These are phyloP conservation scores for Fraxinus greggii DNA, from an alignment of 305 asterid genomes.

Conservation along the genomic window DNA sequence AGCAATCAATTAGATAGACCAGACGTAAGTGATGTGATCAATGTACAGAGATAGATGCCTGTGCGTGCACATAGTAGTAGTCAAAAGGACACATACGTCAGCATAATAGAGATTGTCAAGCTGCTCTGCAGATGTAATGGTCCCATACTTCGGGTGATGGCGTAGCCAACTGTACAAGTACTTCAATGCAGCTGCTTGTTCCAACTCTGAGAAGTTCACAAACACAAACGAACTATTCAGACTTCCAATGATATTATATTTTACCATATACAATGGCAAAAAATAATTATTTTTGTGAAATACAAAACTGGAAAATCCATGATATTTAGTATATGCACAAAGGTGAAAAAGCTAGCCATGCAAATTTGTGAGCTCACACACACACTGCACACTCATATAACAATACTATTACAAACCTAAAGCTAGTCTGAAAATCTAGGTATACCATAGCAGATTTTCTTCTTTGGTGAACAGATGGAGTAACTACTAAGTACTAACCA, in stretches of 20 bases:
- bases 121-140: slow-evolving; percentile 65
- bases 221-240: slow-evolving; percentile 15
- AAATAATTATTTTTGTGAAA: background rate
- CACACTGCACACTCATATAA: background rate
- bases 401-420: background rate
- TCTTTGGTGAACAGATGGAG: slow-evolving; percentile 14
- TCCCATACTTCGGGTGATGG: slow-evolving; percentile 86
- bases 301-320: background rate
- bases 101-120: slow-evolving; percentile 78
- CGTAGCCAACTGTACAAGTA: slow-evolving; percentile 92
- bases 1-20: slow-evolving; percentile 7
- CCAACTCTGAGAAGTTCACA: slow-evolving; percentile 68
- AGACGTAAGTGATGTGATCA: background rate
- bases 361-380: background rate
- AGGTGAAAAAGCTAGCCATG: background rate
- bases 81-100: slow-evolving; percentile 61
- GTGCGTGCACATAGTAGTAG: slow-evolving; percentile 2
- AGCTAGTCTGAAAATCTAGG: background rate
- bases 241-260: slow-evolving; percentile 7
- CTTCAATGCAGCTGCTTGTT: slow-evolving; percentile 91
- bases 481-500: slow-evolving; percentile 68
- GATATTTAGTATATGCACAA: background rate
- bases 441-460: background rate
- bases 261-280: background rate
- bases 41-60: background rate